Evolutionary conservation across 176 grass and related monocot species (phyloP), one percentile per base, ranked within the genome.

Genomic region (Elymus sibiricus): DNA sequence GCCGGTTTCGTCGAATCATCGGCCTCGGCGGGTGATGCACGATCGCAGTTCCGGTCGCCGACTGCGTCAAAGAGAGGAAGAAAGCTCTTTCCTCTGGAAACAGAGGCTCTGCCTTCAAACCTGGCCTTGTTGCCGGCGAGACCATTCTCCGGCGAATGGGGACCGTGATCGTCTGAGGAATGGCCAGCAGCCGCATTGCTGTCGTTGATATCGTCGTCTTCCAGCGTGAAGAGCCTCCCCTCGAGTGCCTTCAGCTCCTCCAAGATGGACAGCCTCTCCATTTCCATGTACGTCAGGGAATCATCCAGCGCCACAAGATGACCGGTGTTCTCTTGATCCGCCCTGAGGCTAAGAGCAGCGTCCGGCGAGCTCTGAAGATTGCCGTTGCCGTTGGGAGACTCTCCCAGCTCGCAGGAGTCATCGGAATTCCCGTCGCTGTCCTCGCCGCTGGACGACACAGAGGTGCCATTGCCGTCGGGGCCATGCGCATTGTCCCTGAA

Each of bases 231-330:
- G 79, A 99, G 94, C 79, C 85, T 88, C 64, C 94, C 94, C 87
- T 99, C 97, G 39, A 99, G 71, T 11, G 65, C 77, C 82, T 96
- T 97, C 62, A 99, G 94, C 60, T 97, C 94, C 84, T 99, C 97
- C 76, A 99, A 79, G 77, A 99, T 94, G 39, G 94, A 99, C 32
- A 92, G 81, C 26, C 97, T 93, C 90, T 99, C 97, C 86, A 91
- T 93, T 77, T 99, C 97, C 24, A 97, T 94, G 83, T 94, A 93
- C 17, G 89, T 95, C 84, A 99, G 37, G 25, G 97, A 96, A 43
- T 95, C 94, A 58, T 93, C 92, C n/a, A 94, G 86, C 6, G 90
- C 85, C 31, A 35, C 84, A 3, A 94, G 83, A 70, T 94, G 90
- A 47, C 34, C 86, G 9, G 49, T 35, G 82, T 44, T 25, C 39